Evolutionary conservation across 2,329 filamentous ascomycete genomes (phyloP), one percentile per base, ranked within the genome.

Genomic region (Scedosporium apiospermum): DNA sequence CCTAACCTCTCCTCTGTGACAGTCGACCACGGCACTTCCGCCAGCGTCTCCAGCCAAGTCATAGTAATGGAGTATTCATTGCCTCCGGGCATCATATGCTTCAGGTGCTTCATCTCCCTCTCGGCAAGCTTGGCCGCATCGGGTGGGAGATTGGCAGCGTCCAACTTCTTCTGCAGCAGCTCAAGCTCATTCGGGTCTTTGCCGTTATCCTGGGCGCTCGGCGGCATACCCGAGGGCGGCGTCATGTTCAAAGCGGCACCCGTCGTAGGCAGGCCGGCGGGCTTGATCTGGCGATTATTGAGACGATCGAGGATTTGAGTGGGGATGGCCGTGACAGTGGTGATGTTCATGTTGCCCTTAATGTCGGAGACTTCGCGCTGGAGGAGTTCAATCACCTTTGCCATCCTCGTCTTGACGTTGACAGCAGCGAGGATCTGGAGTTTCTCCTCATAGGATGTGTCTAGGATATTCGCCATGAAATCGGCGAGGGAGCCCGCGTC

Each of bases 51-150:
- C 12, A 99, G 81, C 76, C 97, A 99, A 59, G 92, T 96, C 66
- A 93, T 82, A 67, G 90, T 91, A 12, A 99, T 93, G 65, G 95
- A 91, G 71, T 97, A 97, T 71, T 99, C 95, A 44, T 96, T 93
- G 71, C 98, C 95, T 60, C 91, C 91, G 0, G 95, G 93, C 70
- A 91, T 93, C 91, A 98, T 98, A 78, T 96, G 96, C 70, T 90
- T 90, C 65, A 99, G 77, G 23, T 95, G 83, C 70, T 91, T 90
- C 57, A 99, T 74, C 73, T 99, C 95, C 61, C 93, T 84, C 63
- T 96, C 89, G 1, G 92, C 93, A n/a, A 96, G 86, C 76, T 95
- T 97, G 65, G 88, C 83, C 6, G 92, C 93, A 66, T 99, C 95
- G 0, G 89, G 82, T 0, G 89, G 89, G 51, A 99, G 81, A 66